These are phyloP conservation scores for Ganoderma resinaceum DNA, from an alignment of 1,284 basidiomycete species.

Conservation along the genomic window DNA sequence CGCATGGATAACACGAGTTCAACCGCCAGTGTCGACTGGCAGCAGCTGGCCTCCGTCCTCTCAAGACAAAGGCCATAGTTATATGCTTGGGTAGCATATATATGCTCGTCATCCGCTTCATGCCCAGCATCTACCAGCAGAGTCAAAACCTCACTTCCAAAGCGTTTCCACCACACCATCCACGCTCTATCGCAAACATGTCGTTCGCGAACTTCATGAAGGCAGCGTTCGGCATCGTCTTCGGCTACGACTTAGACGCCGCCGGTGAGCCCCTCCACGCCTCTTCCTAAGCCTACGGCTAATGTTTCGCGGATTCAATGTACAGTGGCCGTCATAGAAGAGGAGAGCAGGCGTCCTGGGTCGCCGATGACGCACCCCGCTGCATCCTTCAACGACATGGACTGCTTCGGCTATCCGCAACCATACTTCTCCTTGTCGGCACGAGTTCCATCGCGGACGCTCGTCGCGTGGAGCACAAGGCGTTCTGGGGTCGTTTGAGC, in stretches of 20 bases:
- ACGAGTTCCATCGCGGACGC: not conserved
- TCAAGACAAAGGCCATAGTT: not conserved
- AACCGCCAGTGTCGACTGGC: not conserved
- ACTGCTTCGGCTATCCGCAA: not conserved
- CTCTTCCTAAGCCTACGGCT: not conserved
- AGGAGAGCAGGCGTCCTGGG: not conserved
- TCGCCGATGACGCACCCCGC: not conserved
- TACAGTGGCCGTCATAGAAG: not conserved
- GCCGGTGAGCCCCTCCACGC: not conserved
- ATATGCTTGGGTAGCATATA: not conserved
- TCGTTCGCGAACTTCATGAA: conserved; percentile 3
- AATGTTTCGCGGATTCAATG: not conserved
- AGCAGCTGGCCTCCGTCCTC: not conserved
- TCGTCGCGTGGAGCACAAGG: not conserved
- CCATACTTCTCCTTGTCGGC: conserved; percentile 1
- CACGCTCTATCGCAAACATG: not conserved
- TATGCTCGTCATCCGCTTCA: not conserved
- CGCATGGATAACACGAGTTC: not conserved
- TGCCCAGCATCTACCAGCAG: not conserved
- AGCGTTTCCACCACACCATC: not conserved
- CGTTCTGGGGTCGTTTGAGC: not conserved
- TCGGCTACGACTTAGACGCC: conserved; percentile 11
- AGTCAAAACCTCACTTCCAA: not conserved
- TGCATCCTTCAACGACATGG: not conserved
- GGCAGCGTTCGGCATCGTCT: conserved; percentile 6